A percentile compares a stretch with the other conserved stretches of the same genome.
These are phyloP conservation scores for Silene noctiflora DNA, from an alignment of 179 eudicot genomes.

Conservation along the genomic window DNA sequence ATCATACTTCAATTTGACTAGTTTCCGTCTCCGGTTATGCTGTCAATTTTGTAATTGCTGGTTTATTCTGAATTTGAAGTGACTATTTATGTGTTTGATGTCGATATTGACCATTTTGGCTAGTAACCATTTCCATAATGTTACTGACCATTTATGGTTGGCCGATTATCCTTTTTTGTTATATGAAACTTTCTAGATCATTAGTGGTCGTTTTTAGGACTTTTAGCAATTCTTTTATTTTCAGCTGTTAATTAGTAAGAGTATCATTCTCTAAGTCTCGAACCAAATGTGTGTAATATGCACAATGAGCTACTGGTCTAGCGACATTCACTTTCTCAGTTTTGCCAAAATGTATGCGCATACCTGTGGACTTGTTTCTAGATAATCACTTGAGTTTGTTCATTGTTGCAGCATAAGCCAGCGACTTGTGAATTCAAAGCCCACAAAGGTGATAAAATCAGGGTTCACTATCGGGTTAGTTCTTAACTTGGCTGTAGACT, in stretches of 20 bases:
- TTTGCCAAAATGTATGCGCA: neutral
- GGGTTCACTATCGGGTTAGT: conserved; percentile 95
- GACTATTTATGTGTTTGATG: neutral
- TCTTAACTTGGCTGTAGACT: neutral
- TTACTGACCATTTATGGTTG: too few species aligned
- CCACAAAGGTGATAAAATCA: conserved; percentile 84
- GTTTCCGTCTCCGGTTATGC: neutral
- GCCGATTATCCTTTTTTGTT: too few species aligned
- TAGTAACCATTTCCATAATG: too few species aligned
- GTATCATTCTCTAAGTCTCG: too few species aligned
- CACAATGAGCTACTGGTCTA: too few species aligned
- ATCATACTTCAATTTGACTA: neutral
- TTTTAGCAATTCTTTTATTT: too few species aligned
- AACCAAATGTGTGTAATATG: too few species aligned
- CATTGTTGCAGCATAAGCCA: conserved; percentile 67
- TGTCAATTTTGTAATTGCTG: neutral
- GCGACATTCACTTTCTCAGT: neutral
- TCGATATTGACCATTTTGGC: neutral
- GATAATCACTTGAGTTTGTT: conserved; percentile 13
- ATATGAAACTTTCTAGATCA: too few species aligned
- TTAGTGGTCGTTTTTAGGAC: too few species aligned
- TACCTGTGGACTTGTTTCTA: neutral
- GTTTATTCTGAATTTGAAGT: neutral
- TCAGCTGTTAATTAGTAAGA: too few species aligned
- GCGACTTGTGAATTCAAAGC: conserved; percentile 79